Evolutionary conservation across 176 grass and related monocot species (phyloP).

Genomic region (Alloteropsis semialata): DNA sequence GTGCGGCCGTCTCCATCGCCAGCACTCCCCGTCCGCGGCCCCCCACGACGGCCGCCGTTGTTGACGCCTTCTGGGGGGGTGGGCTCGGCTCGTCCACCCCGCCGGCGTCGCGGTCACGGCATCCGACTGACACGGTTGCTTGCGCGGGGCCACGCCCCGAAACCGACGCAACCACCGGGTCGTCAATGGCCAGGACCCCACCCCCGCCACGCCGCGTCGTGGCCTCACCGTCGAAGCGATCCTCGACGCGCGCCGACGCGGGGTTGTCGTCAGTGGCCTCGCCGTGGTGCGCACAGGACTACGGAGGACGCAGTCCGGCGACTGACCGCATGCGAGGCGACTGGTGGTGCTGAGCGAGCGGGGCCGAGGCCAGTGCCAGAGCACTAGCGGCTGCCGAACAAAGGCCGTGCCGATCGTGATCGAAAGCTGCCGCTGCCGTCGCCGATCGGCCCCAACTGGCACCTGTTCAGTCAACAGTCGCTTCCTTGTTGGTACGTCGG

Average conservation of each 20-base stretch:
- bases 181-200: background rate
- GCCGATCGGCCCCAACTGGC: background rate
- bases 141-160: background rate
- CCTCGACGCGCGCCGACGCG: background rate
- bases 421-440: background rate
- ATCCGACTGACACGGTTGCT: background rate
- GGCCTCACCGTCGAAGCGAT: background rate
- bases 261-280: no score
- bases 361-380: background rate
- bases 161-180: background rate
- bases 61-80: background rate
- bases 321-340: no score
- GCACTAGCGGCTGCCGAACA: background rate
- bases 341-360: background rate
- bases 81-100: background rate
- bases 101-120: conserved; percentile 7
- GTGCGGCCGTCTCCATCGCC: background rate
- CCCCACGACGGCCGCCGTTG: background rate
- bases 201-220: background rate
- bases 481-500: background rate
- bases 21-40: no score
- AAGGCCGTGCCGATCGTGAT: background rate
- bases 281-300: no score
- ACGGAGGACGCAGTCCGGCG: no score
- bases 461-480: conserved; percentile 14